Evolutionary conservation across 345 rosid genomes (phyloP).

Genomic region (Populus simonii): DNA sequence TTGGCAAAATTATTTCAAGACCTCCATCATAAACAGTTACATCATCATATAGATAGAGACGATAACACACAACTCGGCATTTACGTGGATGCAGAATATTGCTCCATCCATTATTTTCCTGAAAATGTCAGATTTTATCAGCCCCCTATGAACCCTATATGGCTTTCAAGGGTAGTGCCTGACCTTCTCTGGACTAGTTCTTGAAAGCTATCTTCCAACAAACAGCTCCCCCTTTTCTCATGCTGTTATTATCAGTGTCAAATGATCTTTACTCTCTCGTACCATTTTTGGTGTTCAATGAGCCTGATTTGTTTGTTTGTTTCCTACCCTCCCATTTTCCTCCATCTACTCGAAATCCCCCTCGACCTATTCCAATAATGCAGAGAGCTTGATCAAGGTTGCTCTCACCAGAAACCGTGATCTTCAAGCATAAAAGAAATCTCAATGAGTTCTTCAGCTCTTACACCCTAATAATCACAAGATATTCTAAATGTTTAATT

Average conservation of each 20-base stretch:
- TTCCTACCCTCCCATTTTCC: background rate
- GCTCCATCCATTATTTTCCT: background rate
- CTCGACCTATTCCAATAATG: conserved; percentile 17
- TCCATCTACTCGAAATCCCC: background rate
- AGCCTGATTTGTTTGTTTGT: conserved; percentile 5
- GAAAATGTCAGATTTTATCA: background rate
- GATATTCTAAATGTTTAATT: background rate
- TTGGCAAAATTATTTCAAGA: background rate
- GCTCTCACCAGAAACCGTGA: conserved; percentile 26
- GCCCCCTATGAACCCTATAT: background rate
- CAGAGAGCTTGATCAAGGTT: background rate
- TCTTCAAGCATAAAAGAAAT: conserved; percentile 24
- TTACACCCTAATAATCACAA: background rate
- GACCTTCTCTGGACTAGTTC: background rate
- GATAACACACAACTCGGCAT: background rate
- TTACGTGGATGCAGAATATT: conserved; percentile 11
- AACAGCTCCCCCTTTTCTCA: conserved; percentile 2
- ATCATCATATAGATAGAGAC: background rate
- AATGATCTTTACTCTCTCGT: background rate
- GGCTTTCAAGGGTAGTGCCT: background rate
- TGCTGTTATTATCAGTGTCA: background rate
- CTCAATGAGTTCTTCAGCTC: background rate
- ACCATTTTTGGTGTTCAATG: background rate
- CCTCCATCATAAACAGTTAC: background rate
- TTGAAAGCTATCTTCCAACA: conserved; percentile 32